Conservation (phyloP, 2,329 filamentous ascomycete species). For the Hawksworthiomyces lignivorus region DNA sequence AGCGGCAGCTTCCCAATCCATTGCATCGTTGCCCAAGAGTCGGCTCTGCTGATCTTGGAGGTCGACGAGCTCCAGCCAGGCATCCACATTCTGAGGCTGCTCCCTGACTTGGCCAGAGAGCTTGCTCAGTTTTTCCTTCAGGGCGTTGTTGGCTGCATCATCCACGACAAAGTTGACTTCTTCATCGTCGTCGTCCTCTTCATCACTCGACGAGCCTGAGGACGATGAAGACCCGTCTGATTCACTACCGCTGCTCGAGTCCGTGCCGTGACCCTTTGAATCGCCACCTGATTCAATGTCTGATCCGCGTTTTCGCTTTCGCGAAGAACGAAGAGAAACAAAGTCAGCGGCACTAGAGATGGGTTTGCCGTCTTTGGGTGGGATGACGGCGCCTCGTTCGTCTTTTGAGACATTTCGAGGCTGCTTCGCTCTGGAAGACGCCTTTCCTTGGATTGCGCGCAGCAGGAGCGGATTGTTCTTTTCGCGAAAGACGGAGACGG, state of each 20-base stretch:
- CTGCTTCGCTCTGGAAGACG: slow-evolving; percentile 20
- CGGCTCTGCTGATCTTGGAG: slow-evolving; percentile 62
- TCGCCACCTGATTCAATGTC: slow-evolving; percentile 44
- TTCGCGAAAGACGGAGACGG: slow-evolving; percentile 31
- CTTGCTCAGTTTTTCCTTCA: slow-evolving; percentile 22
- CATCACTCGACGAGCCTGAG: slow-evolving; percentile 10
- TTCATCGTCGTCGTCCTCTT: slow-evolving; percentile 28
- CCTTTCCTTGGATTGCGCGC: slow-evolving; percentile 17
- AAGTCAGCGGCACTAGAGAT: slow-evolving; percentile 33
- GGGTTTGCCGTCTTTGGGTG: slow-evolving; percentile 15
- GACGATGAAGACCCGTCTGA: slow-evolving; percentile 23
- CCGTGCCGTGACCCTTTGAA: no score
- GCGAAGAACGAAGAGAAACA: slow-evolving; percentile 35
- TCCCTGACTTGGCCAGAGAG: slow-evolving; percentile 58
- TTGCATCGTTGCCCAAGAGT: slow-evolving; percentile 28
- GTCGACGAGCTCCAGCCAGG: slow-evolving; percentile 72
- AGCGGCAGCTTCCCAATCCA: background rate
- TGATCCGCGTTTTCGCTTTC: slow-evolving; percentile 35
- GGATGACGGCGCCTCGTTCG: slow-evolving; percentile 31
- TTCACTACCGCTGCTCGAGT: slow-evolving; percentile 20
- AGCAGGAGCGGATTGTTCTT: slow-evolving; percentile 37
- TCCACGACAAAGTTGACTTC: slow-evolving; percentile 12
- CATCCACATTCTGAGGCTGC: slow-evolving; percentile 56
- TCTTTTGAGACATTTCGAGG: no score
- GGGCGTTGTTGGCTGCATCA: background rate